Percentiles rank a stretch among this genome's conserved stretches.
Evolutionary conservation across 176 grass and related monocot species (phyloP).

Genomic region (Oryza brachyantha): DNA sequence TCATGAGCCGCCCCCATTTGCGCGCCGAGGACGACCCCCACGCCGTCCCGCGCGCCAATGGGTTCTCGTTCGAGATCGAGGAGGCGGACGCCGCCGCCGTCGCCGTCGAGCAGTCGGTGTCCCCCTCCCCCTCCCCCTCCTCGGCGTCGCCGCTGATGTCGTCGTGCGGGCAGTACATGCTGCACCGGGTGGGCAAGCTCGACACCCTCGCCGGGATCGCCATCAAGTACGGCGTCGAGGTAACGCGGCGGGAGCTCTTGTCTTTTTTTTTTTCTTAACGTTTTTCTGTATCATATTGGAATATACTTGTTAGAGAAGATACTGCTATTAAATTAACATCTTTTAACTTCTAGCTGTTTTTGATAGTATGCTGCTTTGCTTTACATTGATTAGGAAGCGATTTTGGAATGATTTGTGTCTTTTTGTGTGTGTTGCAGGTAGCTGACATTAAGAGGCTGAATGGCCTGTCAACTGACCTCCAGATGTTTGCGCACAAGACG

Average conservation of each 20-base stretch:
- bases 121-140: constrained; percentile 20
- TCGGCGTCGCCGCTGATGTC: constrained; percentile 40
- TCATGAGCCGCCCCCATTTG: constrained; percentile 62
- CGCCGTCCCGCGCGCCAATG: constrained; percentile 42
- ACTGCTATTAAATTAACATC: constrained; percentile 25
- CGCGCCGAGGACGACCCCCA: constrained; percentile 35
- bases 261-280: constrained; percentile 19
- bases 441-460: constrained; percentile 89
- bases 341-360: constrained; percentile 30
- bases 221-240: constrained; percentile 99
- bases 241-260: constrained; percentile 40
- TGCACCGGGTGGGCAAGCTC: constrained; percentile 81
- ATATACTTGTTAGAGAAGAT: background rate
- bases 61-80: constrained; percentile 62
- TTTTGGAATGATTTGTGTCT: constrained; percentile 7
- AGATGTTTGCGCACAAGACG: constrained; percentile 94
- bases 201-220: constrained; percentile 95
- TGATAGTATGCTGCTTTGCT: background rate
- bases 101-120: constrained; percentile 29
- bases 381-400: background rate
- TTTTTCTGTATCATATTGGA: background rate
- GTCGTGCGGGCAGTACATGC: constrained; percentile 61
- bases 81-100: constrained; percentile 47
- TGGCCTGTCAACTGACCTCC: constrained; percentile 79
- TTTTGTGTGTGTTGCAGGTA: constrained; percentile 51